Evolutionary conservation across 1,284 basidiomycete species (phyloP).

Genomic region (Rhizoctonia solani): DNA sequence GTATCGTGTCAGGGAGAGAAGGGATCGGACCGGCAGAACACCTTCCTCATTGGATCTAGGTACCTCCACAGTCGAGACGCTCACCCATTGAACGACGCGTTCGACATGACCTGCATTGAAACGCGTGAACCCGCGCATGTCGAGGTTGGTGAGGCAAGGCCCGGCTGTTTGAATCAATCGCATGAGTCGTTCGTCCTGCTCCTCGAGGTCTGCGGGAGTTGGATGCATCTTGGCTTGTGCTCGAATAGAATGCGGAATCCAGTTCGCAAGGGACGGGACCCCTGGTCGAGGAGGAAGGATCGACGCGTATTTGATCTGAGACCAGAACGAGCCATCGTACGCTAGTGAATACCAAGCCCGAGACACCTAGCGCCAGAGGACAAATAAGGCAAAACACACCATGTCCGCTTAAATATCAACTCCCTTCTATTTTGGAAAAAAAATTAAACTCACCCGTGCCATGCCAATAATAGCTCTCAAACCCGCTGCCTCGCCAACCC

Average conservation of each 20-base stretch:
- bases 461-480: constrained; percentile 33
- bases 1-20: constrained; percentile 6
- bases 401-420: background rate
- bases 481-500: constrained; percentile 44
- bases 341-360: constrained; percentile 77
- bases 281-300: constrained; percentile 48
- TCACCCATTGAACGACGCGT: background rate
- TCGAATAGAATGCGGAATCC: background rate
- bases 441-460: background rate
- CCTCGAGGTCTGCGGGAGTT: background rate
- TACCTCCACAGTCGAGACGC: constrained; percentile 1
- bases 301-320: constrained; percentile 53
- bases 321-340: constrained; percentile 89
- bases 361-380: constrained; percentile 64
- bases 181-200: constrained; percentile 49
- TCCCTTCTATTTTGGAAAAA: too few relatives aligned
- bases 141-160: constrained; percentile 66
- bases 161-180: constrained; percentile 60
- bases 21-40: background rate
- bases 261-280: background rate
- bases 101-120: constrained; percentile 14
- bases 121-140: constrained; percentile 65
- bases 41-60: constrained; percentile 35
- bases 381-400: background rate
- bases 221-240: background rate